Evolutionary conservation across 805 yeast genomes (phyloP), one percentile per base, ranked within the genome.

Genomic region (Kazachstania taianensis): DNA sequence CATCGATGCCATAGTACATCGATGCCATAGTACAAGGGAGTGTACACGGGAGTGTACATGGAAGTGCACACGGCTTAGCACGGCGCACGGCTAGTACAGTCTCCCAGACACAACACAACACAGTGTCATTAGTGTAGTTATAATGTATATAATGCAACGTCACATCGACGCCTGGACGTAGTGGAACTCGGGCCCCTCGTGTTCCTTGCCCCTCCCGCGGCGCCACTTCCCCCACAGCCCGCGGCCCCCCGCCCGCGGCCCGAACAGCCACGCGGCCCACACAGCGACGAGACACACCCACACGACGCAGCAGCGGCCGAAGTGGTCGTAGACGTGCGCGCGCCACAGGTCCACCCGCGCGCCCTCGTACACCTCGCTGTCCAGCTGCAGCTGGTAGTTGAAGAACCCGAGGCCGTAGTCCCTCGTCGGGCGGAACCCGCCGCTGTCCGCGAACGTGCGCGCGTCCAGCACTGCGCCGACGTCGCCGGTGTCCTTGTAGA

Each of bases 361-460:
- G 5, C 40, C 40, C 7, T 37, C 45, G 30, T 54, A 50, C 5
- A 59, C 39, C 22, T 50, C 54, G 10, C 43, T 41, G 5, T 44
- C 41, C 4, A 44, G 20, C 1, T 47, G 51, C 26, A 52, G 36
- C 14, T 46, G 48, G 27, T 59, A 58, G 35, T 57, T 59, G 41
- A 53, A 52, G 32, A 43, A 59, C 4, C 64, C 64, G n/a, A 59
- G 38, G 6, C 64, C 64, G 32, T 44, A 53, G 5, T 48, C 41
- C 14, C 35, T 25, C 12, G 53, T 41, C 2, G 59, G 41, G 30
- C 56, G 55, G 39, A 45, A 56, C 2, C 60, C 61, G 29, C 58
- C 59, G n/a, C 42, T 39, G n/a, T 42, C 46, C 9, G 50, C 41
- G 35, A 52, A 57, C 13, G 57, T 57, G 1, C 39, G 44, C 15